Conservation (phyloP, 169 alveolate species). For the Babesia caballi region DNA sequence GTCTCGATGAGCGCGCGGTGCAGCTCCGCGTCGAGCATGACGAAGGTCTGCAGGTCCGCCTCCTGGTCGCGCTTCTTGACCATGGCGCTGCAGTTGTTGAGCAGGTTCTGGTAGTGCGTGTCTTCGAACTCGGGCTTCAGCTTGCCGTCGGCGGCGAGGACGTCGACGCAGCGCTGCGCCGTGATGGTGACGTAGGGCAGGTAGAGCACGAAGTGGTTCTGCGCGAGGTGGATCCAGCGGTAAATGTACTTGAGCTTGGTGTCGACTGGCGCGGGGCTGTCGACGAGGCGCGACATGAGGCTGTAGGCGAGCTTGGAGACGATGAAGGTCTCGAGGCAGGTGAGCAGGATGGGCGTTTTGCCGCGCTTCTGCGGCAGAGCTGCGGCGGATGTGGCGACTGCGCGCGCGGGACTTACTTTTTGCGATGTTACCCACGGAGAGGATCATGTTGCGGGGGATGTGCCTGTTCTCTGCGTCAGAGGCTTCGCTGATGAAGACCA, state of each 20-base stretch:
- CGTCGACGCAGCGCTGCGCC: conserved; percentile 49
- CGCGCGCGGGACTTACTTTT: conserved; percentile 25
- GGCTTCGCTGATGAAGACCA: conserved; percentile 53
- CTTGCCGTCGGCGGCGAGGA: conserved; percentile 22
- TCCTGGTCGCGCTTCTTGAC: conserved; percentile 28
- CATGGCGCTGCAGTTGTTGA: conserved; percentile 34
- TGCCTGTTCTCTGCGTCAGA: conserved; percentile 19
- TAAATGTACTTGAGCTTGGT: conserved; percentile 38
- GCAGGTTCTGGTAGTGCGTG: conserved; percentile 30
- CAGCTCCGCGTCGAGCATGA: conserved; percentile 63
- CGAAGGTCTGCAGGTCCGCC: conserved; percentile 44
- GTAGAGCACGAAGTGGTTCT: conserved; percentile 55
- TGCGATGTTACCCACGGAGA: conserved; percentile 58
- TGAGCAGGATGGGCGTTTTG: conserved; percentile 57
- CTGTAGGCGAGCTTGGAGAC: conserved; percentile 44
- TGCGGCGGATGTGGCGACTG: not conserved
- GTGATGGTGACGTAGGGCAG: conserved; percentile 62
- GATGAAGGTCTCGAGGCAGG: conserved; percentile 60
- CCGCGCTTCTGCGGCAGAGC: conserved; percentile 50
- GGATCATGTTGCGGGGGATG: conserved; percentile 54
- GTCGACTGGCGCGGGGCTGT: conserved; percentile 43
- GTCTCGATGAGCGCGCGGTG: conserved; percentile 30
- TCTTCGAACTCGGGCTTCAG: conserved; percentile 10
- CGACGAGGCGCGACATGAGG: conserved; percentile 38
- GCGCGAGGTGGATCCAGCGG: conserved; percentile 54